A percentile compares a stretch with the other conserved stretches of the same genome.
Conservation (phyloP, 768 basidiomycete genomes). For the Pleurotus tuber-regium region DNA sequence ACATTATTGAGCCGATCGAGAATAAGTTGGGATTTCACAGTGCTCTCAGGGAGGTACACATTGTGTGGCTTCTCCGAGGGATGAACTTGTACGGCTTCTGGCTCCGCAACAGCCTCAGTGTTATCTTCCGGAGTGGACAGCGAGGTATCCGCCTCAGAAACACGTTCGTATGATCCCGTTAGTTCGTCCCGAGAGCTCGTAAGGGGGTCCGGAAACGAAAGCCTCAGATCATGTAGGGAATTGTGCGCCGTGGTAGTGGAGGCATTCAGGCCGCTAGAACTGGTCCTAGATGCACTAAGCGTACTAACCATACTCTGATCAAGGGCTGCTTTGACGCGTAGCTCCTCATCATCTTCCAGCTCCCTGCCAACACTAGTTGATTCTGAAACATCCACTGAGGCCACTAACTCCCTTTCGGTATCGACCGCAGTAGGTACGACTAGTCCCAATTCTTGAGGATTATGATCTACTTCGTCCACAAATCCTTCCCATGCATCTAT, state of each 20-base stretch:
- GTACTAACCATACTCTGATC: slow-evolving; percentile 85
- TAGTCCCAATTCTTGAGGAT: slow-evolving; percentile 20
- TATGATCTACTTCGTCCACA: slow-evolving; percentile 52
- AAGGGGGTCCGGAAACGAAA: slow-evolving; percentile 84
- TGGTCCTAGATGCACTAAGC: slow-evolving; percentile 69
- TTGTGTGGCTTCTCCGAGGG: background rate
- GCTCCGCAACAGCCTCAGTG: slow-evolving; percentile 8
- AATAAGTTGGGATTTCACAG: slow-evolving; percentile 13
- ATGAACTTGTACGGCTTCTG: slow-evolving; percentile 1
- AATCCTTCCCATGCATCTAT: slow-evolving; percentile 80
- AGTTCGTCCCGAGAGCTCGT: slow-evolving; percentile 66
- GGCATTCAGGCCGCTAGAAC: slow-evolving; percentile 47
- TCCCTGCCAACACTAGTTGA: slow-evolving; percentile 16
- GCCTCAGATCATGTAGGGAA: slow-evolving; percentile 69
- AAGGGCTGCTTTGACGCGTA: slow-evolving; percentile 67
- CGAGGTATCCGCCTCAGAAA: slow-evolving; percentile 35
- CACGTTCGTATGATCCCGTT: slow-evolving; percentile 56
- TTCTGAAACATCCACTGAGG: slow-evolving; percentile 19
- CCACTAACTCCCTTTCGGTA: slow-evolving; percentile 10
- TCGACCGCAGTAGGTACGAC: slow-evolving; percentile 27
- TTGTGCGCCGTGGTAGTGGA: slow-evolving; percentile 45
- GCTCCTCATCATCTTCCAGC: slow-evolving; percentile 56
- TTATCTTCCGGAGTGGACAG: slow-evolving; percentile 23
- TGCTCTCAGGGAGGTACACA: background rate
- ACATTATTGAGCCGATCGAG: slow-evolving; percentile 8